Base-by-base conservation (phyloP, 345 rosid species). In the Lepidium sativum region DNA sequence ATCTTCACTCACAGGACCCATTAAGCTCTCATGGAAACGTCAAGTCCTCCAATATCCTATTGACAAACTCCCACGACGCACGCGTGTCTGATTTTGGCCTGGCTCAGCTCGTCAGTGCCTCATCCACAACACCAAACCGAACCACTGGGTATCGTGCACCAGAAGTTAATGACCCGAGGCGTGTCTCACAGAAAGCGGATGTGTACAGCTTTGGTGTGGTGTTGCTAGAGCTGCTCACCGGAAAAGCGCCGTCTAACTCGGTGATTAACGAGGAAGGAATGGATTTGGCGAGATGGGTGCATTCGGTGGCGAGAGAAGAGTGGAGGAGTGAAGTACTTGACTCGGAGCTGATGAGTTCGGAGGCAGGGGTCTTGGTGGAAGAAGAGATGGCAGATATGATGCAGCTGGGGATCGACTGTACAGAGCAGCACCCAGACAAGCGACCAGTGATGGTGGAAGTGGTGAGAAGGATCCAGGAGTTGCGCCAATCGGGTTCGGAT, bases 231-330 rank as follows among this genome's bases (percentile, higher is more conserved):
- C 76, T 94, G 37, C 60, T 94, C 23, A 90, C 99, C 0, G 99
- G 97, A 23, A 94, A 90, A 67, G 87, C 97, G 3, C 97, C 99
- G 9, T 79, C 88, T 25, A 85, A 94, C 50, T 76, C 99, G 4
- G 60, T 89, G 44, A 54, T 92, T 73, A 84, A 92, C 0, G 99
- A 94, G 64, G 99, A 90, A 70, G 99, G 99, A 12, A 81, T 90
- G 2, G 99, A 94, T 74, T 86, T 94, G 37, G 95, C 96, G 2
- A 74, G 99, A 71, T 94, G 99, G 99, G 97, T 90, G 37, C 95
- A 82, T 71, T 88, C 99, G 20, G 82, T 87, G 34, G 92, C 83
- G 38, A 73, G 84, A 47, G 98, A 88, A 54, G 97, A 87, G 72
- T 90, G 95, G 97, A 85, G 80, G 21, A 85, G 82, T 0, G 97